Evolutionary conservation across 192 early-diverging fungal species (phyloP).

Genomic region (Funneliformis geosporum): DNA sequence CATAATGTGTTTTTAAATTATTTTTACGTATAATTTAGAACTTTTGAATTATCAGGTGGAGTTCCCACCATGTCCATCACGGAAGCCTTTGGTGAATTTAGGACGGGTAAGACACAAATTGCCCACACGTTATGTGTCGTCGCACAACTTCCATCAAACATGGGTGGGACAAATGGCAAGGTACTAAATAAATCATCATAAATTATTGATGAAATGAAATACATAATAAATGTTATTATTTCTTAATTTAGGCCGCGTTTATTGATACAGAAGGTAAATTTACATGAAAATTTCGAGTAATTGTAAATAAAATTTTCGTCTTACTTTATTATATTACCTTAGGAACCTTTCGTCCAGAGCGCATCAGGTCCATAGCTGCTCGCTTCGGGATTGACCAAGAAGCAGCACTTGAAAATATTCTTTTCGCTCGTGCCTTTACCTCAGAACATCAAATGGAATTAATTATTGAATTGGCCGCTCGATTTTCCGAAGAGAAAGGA

Average conservation of each 20-base stretch:
- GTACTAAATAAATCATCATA: constrained; percentile 37
- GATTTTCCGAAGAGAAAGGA: constrained; percentile 70
- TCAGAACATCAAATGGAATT: constrained; percentile 85
- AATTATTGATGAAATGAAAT: no score
- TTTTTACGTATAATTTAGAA: not conserved
- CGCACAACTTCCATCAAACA: constrained; percentile 65
- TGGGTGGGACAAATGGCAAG: constrained; percentile 81
- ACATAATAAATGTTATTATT: not conserved
- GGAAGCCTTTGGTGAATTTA: constrained; percentile 85
- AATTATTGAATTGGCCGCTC: constrained; percentile 68
- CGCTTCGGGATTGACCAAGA: constrained; percentile 67
- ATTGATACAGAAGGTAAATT: constrained; percentile 50
- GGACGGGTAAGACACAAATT: constrained; percentile 86
- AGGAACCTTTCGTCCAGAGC: constrained; percentile 83
- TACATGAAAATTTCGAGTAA: not conserved
- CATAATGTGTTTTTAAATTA: not conserved
- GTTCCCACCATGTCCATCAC: constrained; percentile 82
- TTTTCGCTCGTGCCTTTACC: constrained; percentile 79
- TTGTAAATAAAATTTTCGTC: not conserved
- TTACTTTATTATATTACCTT: not conserved
- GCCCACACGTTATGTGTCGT: constrained; percentile 78
- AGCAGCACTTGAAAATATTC: constrained; percentile 73
- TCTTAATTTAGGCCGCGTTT: constrained; percentile 29
- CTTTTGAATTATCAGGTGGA: constrained; percentile 51
- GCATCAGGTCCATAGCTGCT: constrained; percentile 72